phyloP scores from a whole-genome alignment of 2,329 filamentous ascomycete genomes.

The Colletotrichum musae region DNA sequence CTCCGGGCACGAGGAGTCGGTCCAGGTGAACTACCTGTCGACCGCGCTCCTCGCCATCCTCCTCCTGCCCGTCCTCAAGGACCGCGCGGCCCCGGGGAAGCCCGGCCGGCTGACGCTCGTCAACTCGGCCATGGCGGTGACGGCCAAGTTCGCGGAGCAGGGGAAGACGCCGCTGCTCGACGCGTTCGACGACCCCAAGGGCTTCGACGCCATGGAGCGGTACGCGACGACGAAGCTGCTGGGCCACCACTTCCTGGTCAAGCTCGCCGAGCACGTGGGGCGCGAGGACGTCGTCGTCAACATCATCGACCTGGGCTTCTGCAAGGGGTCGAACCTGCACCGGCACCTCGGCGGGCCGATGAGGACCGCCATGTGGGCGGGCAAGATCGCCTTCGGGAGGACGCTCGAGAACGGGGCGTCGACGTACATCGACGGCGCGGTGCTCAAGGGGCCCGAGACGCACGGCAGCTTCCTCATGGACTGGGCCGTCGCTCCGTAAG shows the following conservation, averaged over 20 bases:
- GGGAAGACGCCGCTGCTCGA: slow-evolving; percentile 44
- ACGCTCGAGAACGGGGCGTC: slow-evolving; percentile 56
- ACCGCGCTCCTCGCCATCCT: slow-evolving; percentile 61
- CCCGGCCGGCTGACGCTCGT: slow-evolving; percentile 49
- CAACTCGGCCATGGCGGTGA: slow-evolving; percentile 47
- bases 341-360: slow-evolving; percentile 45
- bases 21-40: slow-evolving; percentile 68
- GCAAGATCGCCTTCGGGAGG: slow-evolving; percentile 47
- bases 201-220: slow-evolving; percentile 41
- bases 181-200: slow-evolving; percentile 48
- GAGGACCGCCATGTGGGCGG: neutral
- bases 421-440: slow-evolving; percentile 61
- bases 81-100: slow-evolving; percentile 39
- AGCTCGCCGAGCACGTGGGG: slow-evolving; percentile 53
- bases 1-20: slow-evolving; percentile 56
- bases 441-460: slow-evolving; percentile 61
- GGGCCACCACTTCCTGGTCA: slow-evolving; percentile 51
- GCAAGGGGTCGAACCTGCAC: slow-evolving; percentile 58
- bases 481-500: slow-evolving; percentile 62
- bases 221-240: slow-evolving; percentile 51
- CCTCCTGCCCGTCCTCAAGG: slow-evolving; percentile 52
- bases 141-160: slow-evolving; percentile 45
- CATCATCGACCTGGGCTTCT: slow-evolving; percentile 60
- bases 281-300: slow-evolving; percentile 61
- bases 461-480: slow-evolving; percentile 64